A percentile compares a stretch with the other conserved stretches of the same genome.
phyloP scores from a whole-genome alignment of 176 grass and related monocot genomes.

The Bolboschoenus planiculmis region DNA sequence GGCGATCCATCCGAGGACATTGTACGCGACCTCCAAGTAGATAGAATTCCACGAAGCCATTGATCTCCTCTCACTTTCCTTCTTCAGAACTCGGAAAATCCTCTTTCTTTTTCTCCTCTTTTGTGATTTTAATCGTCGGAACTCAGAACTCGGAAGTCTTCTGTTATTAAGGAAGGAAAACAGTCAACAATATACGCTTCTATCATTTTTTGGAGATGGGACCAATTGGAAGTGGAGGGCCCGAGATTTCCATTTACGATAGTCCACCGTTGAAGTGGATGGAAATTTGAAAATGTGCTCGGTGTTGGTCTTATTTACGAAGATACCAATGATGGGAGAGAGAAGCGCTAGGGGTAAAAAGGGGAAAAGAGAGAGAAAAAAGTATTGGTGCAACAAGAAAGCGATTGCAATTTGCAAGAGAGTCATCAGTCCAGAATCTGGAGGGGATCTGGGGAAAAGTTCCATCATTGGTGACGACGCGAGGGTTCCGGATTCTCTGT shows the following conservation, averaged over 20 bases:
- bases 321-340: background rate
- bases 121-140: no score
- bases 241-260: no score
- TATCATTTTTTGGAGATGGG: no score
- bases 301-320: background rate
- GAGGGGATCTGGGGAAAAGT: background rate
- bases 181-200: no score
- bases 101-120: background rate
- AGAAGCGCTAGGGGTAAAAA: background rate
- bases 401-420: background rate
- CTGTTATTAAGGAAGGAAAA: background rate
- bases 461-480: background rate
- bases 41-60: constrained; percentile 82
- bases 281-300: background rate
- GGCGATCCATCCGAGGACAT: constrained; percentile 88
- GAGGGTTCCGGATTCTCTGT: background rate
- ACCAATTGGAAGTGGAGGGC: no score
- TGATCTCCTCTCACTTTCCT: constrained; percentile 16
- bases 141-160: background rate
- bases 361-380: background rate
- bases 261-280: background rate
- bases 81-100: background rate
- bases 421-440: background rate
- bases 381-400: background rate
- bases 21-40: constrained; percentile 60